phyloP scores from a whole-genome alignment of 768 basidiomycete genomes.

The Mycena filopes region DNA sequence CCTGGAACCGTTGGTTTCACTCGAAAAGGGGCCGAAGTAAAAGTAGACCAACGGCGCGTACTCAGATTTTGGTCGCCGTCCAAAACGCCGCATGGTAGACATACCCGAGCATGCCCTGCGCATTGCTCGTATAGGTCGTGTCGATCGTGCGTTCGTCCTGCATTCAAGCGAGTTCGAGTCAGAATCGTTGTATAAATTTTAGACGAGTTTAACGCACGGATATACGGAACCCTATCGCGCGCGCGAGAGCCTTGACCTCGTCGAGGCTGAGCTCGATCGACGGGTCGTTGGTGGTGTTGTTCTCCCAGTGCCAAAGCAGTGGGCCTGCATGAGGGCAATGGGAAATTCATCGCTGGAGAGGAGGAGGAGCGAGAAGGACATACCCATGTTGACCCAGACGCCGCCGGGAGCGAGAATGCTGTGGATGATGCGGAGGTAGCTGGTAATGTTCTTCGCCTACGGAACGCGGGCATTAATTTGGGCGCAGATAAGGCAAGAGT shows the following conservation, averaged over 20 bases:
- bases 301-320: constrained; percentile 97
- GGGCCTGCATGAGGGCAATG: constrained; percentile 65
- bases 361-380: no score
- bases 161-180: not conserved
- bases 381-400: constrained; percentile 91
- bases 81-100: constrained; percentile 88
- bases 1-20: no score
- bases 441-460: constrained; percentile 91
- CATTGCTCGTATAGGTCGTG: constrained; percentile 89
- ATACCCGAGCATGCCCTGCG: constrained; percentile 84
- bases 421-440: constrained; percentile 90
- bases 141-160: constrained; percentile 85
- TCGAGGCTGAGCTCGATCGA: constrained; percentile 92
- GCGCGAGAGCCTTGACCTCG: constrained; percentile 83
- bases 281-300: constrained; percentile 81
- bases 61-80: constrained; percentile 63
- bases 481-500: not conserved
- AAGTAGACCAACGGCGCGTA: no score
- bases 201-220: no score
- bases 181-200: no score
- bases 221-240: constrained; percentile 83
- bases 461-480: not conserved
- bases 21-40: no score
- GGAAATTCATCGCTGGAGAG: no score
- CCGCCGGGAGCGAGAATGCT: constrained; percentile 85